Base-by-base conservation (phyloP, 106 monocot genomes). In the Iris macrosiphon region DNA sequence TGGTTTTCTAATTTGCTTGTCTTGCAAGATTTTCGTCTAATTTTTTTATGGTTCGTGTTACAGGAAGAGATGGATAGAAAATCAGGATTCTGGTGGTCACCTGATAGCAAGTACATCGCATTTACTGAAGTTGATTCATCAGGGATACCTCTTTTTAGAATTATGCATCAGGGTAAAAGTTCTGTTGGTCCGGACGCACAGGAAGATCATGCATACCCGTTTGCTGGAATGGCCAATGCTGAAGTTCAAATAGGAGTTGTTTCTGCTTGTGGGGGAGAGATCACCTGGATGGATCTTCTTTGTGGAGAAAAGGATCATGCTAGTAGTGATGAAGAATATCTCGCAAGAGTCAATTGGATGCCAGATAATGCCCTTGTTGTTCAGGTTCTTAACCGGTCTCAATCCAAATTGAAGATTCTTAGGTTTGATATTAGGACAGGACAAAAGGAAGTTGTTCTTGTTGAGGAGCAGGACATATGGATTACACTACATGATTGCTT, bases 31-130 rank as follows among this genome's bases (percentile, higher is more conserved):
- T n/a, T n/a, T n/a, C n/a, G n/a, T n/a, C n/a, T n/a, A n/a, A n/a
- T n/a, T n/a, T n/a, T n/a, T n/a, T n/a, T n/a, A n/a, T n/a, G n/a
- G n/a, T n/a, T n/a, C n/a, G n/a, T n/a, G n/a, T n/a, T 44, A 4
- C 53, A 96, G 96, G 96, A 96, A 49, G 96, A 96, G 72, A 96
- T 96, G 96, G 96, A 96, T 40, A 71, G 96, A 39, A 96, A 96
- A 57, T 45, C 69, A 28, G 96, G 96, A 23, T 96, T 90, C 50
- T 96, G 96, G 90, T 96, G 96, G 96, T 90, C 96, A 43, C 83
- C 74, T 55, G 86, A 96, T 42, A 86, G 90, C 79, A 90, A 75
- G 62, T 70, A 72, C 48, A 82, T 96, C 60, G 96, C 90, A 38
- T 96, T 96, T 30, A 74, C 96, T 30, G 86, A 96, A 77, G 90